Conservation (phyloP, 2,329 filamentous ascomycete species). For the Nigrospora sphaerica region DNA sequence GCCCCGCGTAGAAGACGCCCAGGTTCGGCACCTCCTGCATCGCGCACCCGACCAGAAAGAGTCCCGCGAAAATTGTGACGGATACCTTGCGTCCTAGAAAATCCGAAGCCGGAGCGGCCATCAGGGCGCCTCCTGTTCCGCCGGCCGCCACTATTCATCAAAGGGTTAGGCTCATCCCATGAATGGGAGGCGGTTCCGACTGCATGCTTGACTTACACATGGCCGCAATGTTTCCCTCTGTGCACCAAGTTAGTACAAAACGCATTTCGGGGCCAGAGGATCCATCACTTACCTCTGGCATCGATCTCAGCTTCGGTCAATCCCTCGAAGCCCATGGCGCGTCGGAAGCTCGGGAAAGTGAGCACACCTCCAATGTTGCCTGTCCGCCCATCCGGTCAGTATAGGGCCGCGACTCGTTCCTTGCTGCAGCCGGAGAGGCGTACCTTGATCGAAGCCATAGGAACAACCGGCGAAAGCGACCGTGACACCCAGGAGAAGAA, state of each 20-base stretch:
- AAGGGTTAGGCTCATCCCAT: constrained; percentile 3
- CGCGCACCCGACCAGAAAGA: constrained; percentile 23
- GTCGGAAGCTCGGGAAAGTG: constrained; percentile 24
- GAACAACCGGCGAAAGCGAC: constrained; percentile 27
- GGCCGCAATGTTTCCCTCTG: not conserved
- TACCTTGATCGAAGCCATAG: constrained; percentile 31
- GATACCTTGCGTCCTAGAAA: constrained; percentile 26
- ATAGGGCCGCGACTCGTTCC: no score
- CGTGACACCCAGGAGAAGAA: constrained; percentile 22
- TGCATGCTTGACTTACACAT: not conserved
- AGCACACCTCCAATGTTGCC: constrained; percentile 26
- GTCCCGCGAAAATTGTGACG: constrained; percentile 18
- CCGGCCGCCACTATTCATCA: constrained; percentile 21
- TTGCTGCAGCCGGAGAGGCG: no score
- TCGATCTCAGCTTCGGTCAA: constrained; percentile 17
- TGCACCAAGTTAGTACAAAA: not conserved
- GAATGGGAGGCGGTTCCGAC: no score
- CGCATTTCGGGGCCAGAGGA: no score
- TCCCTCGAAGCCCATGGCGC: constrained; percentile 23
- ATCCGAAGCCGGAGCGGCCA: constrained; percentile 26
- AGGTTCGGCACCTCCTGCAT: constrained; percentile 27
- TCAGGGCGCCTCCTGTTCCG: constrained; percentile 25
- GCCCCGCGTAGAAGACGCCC: constrained; percentile 26
- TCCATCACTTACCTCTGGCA: constrained; percentile 2
- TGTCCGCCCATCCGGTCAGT: no score